Evolutionary conservation across 192 early-diverging fungal species (phyloP), one percentile per base, ranked within the genome.

Genomic region (Funneliformis mosseae): DNA sequence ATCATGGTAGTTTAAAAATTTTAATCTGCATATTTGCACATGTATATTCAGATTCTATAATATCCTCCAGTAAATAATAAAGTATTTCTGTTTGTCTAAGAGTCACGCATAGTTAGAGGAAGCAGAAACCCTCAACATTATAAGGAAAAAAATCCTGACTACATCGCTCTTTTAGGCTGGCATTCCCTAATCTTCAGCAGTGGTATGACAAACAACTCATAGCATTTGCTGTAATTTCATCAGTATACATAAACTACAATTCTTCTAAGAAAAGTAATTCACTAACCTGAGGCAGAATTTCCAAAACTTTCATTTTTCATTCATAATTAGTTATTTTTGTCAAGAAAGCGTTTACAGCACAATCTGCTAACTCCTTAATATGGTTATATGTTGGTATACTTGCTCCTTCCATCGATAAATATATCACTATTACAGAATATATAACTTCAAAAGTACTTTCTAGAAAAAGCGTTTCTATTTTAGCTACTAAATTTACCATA

Each of bases 41-140:
- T 77, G 76, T 4, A 45, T 14, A 45, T 63, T 77, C 61, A 77
- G 61, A 77, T 77, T 75, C 73, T 75, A 74, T 75, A 48, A 14
- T 14, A 14, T 48, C 10, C 10, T 48, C 14, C 46, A 14, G 10
- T 14, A 3, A 14, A 10, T 64, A 67, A 67, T 28, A 39, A 10
- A 39, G 38, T 70, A 70, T 70, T 39, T 70, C 39, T 70, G 39
- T 70, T 70, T 70, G 27, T 71, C 1, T 71, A 71, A 74, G 33
- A 25, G n/a, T 14, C 41, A 64, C 33, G 25, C 33, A 77, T 23
- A 67, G 39, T 48, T 42, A 77, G 76, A 27, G 12, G 76, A 2
- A 79, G 77, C 67, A 79, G 45, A 79, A 79, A 79, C 48, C 67
- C 67, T 79, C 28, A 27, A 79, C 62, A 79, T 79, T 21, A 39